A percentile compares a stretch with the other conserved stretches of the same genome.
Evolutionary conservation across 2,329 filamentous ascomycete species (phyloP).

Genomic region (Scedosporium boydii): DNA sequence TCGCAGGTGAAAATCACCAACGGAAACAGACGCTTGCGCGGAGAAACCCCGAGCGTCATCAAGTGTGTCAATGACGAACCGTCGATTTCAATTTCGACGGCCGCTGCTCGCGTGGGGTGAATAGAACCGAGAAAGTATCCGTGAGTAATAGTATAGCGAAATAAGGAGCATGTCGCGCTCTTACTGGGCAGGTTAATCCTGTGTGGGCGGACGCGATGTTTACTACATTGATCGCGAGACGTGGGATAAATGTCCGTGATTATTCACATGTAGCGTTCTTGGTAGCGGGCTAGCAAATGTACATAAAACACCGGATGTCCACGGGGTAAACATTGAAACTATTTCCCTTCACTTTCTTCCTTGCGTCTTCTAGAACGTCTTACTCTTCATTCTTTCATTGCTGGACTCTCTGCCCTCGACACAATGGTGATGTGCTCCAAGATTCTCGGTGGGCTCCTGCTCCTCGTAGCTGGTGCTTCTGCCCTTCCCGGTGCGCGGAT

Average conservation of each 20-base stretch:
- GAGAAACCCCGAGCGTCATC: neutral
- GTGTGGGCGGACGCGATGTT: neutral
- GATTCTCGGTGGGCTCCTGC: neutral
- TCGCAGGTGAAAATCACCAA: neutral
- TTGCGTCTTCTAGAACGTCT: neutral
- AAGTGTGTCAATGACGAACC: neutral
- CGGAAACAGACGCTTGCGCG: neutral
- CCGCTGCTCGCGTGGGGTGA: neutral
- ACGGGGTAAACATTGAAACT: neutral
- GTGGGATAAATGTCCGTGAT: neutral
- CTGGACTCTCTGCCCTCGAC: neutral
- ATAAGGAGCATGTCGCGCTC: neutral
- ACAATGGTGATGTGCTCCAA: neutral
- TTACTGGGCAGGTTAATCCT: neutral
- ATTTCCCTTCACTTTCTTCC: neutral
- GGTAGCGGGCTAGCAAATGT: neutral
- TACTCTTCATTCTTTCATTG: neutral
- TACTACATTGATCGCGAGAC: neutral
- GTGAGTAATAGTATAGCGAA: neutral
- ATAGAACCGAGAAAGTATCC: neutral
- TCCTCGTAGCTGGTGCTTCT: neutral
- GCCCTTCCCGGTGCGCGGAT: neutral
- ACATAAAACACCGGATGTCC: neutral
- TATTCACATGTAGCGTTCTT: too few species aligned
- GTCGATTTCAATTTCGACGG: neutral